These are phyloP conservation scores for Gypsophila paniculata DNA, from an alignment of 179 eudicot species.

Conservation along the genomic window DNA sequence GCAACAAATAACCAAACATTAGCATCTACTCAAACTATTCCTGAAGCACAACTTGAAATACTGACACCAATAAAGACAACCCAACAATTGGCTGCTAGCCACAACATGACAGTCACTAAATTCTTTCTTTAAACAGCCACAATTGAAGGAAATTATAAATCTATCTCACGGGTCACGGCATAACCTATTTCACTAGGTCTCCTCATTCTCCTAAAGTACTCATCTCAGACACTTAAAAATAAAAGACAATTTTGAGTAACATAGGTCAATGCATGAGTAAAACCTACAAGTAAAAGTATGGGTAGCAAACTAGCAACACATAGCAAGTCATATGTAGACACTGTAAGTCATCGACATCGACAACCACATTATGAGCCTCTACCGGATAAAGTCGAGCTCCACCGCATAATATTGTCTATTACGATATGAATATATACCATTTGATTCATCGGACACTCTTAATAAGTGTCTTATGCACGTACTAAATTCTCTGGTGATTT, in stretches of 20 bases:
- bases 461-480: not conserved
- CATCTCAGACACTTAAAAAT: not conserved
- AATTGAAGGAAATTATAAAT: not conserved
- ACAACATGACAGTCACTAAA: not conserved
- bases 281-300: constrained; percentile 5
- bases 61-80: not conserved
- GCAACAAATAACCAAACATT: constrained; percentile 3
- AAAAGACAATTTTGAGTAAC: not conserved
- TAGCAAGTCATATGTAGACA: not conserved
- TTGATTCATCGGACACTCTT: not conserved
- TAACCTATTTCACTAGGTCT: not conserved
- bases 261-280: not conserved
- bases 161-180: not conserved
- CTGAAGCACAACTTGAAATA: not conserved
- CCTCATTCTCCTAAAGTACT: not conserved
- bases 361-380: not conserved
- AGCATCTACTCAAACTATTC: not conserved
- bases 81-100: not conserved
- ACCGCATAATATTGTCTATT: no score
- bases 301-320: not conserved
- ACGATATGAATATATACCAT: not conserved
- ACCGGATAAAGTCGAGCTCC: not conserved
- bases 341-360: not conserved
- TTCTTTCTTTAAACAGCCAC: not conserved
- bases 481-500: no score